Evolutionary conservation across 495 filamentous ascomycete species (phyloP), one percentile per base, ranked within the genome.

Genomic region (Melanomma pulvis-pyrius): DNA sequence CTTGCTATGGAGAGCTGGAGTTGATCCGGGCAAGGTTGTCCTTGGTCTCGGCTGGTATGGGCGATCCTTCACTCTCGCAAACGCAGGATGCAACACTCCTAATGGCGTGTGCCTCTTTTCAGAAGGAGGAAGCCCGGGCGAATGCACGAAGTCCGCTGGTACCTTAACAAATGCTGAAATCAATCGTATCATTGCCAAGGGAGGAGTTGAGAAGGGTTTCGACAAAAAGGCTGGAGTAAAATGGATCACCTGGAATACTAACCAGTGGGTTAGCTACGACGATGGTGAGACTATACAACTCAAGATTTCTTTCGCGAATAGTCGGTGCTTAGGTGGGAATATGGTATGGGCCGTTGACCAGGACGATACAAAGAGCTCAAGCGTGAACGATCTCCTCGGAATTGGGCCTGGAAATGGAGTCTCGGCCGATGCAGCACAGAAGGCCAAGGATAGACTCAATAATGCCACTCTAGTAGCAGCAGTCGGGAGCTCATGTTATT

Each of bases 41-140:
- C 9, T 83, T 0, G 79, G 81, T 2, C 58, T 81, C 2, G 80
- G 73, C 0, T 78, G 77, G 58, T 82, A 83, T 68, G 80, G 74
- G 12, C 67, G 77, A 1, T 59, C 36, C 15, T 83, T 77, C 64
- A 81, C 78, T 0, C 65, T 82, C 26, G 1, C 55, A 0, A 72
- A 80, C 44, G 46, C 74, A 0, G 25, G 11, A 8, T 83, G 81
- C 63, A 11, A 6, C n/a, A 44, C 8, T 2, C 39, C 39, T n/a
- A n/a, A n/a, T n/a, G n/a, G n/a, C n/a, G n/a, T n/a, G n/a, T n/a
- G n/a, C n/a, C n/a, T n/a, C n/a, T n/a, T n/a, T n/a, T n/a, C n/a
- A n/a, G n/a, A n/a, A n/a, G n/a, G n/a, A n/a, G n/a, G n/a, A n/a
- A n/a, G n/a, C n/a, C n/a, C n/a, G n/a, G n/a, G n/a, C n/a, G n/a